Conservation (phyloP, 345 rosid genomes). For the Carallia brachiata region DNA sequence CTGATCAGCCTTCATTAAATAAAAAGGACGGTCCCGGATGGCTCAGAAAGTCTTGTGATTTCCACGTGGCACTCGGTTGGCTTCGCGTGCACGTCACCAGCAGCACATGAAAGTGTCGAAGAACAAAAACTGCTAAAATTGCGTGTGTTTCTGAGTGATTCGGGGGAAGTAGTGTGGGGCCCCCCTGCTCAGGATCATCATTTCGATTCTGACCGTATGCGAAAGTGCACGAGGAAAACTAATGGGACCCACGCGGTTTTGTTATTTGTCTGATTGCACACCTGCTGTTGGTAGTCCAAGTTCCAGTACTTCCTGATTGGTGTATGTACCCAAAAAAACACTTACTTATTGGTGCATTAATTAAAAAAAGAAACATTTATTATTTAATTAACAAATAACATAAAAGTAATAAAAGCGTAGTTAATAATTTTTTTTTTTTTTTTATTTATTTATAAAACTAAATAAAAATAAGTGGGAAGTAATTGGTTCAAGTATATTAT, state of each 20-base stretch:
- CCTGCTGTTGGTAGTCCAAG: too few species aligned
- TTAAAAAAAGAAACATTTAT: too few species aligned
- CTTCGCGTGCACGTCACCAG: not conserved
- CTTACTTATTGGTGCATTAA: too few species aligned
- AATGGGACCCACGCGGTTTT: conserved; percentile 53
- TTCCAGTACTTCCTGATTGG: too few species aligned
- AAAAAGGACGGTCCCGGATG: not conserved
- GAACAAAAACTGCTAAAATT: not conserved
- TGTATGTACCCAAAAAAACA: too few species aligned
- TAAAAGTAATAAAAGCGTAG: too few species aligned
- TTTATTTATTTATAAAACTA: too few species aligned
- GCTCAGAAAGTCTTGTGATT: not conserved
- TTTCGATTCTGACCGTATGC: conserved; percentile 29
- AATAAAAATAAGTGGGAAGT: too few species aligned
- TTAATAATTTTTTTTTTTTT: too few species aligned
- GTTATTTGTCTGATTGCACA: conserved; percentile 23
- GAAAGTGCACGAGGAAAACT: conserved; percentile 38
- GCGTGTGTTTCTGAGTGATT: not conserved
- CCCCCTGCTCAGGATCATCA: not conserved
- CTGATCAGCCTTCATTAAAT: not conserved
- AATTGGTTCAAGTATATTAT: too few species aligned
- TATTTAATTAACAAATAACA: too few species aligned
- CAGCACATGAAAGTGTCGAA: not conserved
- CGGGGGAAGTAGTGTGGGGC: not conserved
- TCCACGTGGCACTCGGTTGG: not conserved